A percentile compares a stretch with the other conserved stretches of the same genome.
Conservation (phyloP, 345 rosid genomes). For the Rhizophora mangle region DNA sequence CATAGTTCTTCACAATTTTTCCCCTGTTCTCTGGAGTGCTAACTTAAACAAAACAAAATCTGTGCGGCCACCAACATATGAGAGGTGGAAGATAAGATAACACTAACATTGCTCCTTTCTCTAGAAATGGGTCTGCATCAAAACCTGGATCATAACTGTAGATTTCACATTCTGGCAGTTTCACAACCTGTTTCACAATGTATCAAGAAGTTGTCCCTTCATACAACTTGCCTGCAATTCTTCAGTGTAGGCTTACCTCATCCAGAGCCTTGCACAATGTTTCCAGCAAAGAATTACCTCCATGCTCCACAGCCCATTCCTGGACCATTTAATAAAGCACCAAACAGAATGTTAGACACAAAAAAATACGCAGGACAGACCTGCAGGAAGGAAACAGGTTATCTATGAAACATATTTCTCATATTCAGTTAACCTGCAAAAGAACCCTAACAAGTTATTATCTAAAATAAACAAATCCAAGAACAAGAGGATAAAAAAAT, state of each 20-base stretch:
- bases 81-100: background rate
- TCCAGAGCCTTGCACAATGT: conserved; percentile 79
- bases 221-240: conserved; percentile 10
- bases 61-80: background rate
- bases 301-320: conserved; percentile 79
- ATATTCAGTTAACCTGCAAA: too few species aligned
- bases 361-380: background rate
- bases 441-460: too few species aligned
- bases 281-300: conserved; percentile 66
- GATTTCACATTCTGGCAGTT: conserved; percentile 77
- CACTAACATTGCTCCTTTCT: conserved; percentile 79
- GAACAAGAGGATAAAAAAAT: too few species aligned
- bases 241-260: conserved; percentile 54
- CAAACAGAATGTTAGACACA: conserved; percentile 2
- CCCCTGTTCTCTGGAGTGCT: background rate
- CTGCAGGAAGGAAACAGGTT: background rate
- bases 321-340: conserved; percentile 17
- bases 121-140: conserved; percentile 78
- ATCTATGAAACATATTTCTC: background rate
- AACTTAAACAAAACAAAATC: background rate
- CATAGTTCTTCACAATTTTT: background rate
- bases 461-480: too few species aligned
- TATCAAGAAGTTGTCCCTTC: conserved; percentile 16
- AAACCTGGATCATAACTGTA: conserved; percentile 81
- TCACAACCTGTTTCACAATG: conserved; percentile 66